Conservation (phyloP, 2,329 filamentous ascomycete genomes). For the Pseudopithomyces chartarum region DNA sequence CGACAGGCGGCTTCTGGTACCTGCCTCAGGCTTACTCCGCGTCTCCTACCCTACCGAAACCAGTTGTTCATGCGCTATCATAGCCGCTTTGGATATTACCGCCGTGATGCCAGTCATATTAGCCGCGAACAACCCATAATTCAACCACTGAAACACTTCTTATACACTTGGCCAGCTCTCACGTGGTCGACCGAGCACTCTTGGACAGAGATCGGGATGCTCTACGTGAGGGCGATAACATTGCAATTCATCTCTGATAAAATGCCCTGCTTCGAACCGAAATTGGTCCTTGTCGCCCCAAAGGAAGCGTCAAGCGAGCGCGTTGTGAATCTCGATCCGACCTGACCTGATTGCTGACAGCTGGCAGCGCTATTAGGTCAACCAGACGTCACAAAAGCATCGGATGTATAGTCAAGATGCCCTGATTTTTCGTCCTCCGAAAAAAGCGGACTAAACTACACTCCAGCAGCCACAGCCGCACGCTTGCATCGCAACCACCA, state of each 20-base stretch:
- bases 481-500: not conserved
- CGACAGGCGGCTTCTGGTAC: not conserved
- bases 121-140: not conserved
- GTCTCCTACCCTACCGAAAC: slow-evolving; percentile 8
- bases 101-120: slow-evolving; percentile 4
- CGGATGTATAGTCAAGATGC: not conserved
- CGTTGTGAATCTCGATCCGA: not conserved
- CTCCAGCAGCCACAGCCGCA: not conserved
- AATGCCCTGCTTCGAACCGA: slow-evolving; percentile 7
- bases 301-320: not conserved
- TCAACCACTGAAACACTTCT: slow-evolving; percentile 6
- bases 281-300: not conserved
- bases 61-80: slow-evolving; percentile 11
- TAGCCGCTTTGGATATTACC: slow-evolving; percentile 2
- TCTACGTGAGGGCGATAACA: not conserved
- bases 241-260: slow-evolving; percentile 6
- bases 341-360: not conserved
- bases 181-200: not conserved
- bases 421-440: not conserved
- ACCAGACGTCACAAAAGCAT: not conserved
- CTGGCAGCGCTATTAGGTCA: not conserved
- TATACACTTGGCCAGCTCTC: not conserved
- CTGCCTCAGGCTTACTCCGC: not conserved
- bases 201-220: not conserved
- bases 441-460: not conserved